Evolutionary conservation across 2,329 filamentous ascomycete genomes (phyloP).

Genomic region (Alternaria atra): DNA sequence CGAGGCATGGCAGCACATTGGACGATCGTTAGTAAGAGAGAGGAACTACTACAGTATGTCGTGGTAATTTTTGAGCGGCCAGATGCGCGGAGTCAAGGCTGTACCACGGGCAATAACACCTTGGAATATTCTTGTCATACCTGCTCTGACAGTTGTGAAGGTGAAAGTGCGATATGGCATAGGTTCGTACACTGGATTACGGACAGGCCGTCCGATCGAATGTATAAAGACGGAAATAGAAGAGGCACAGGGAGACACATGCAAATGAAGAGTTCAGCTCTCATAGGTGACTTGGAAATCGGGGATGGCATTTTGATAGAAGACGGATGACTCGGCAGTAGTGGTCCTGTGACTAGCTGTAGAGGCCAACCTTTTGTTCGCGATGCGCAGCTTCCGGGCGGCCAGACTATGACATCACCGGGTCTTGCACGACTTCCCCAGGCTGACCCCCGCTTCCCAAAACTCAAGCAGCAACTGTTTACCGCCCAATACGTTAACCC

Average conservation of each 20-base stretch:
- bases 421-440: slow-evolving; percentile 23
- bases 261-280: neutral
- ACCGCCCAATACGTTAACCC: slow-evolving; percentile 23
- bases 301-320: neutral
- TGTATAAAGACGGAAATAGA: neutral
- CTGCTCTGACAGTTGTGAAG: neutral
- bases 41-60: neutral
- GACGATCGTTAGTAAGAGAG: neutral
- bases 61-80: neutral
- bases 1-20: neutral
- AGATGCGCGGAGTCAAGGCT: neutral
- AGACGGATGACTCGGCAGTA: slow-evolving; percentile 11
- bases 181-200: neutral
- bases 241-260: neutral
- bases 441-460: slow-evolving; percentile 24
- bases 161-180: neutral
- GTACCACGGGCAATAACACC: neutral
- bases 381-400: slow-evolving; percentile 25
- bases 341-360: slow-evolving; percentile 8
- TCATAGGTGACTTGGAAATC: neutral
- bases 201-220: neutral
- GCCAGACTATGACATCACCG: slow-evolving; percentile 32
- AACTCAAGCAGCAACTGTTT: slow-evolving; percentile 28
- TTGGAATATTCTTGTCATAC: neutral
- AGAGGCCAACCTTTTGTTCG: neutral